Percentiles rank a stretch among this genome's conserved stretches.
Evolutionary conservation across 2,329 filamentous ascomycete species (phyloP).

Genomic region (Tolypocladium nubicola): DNA sequence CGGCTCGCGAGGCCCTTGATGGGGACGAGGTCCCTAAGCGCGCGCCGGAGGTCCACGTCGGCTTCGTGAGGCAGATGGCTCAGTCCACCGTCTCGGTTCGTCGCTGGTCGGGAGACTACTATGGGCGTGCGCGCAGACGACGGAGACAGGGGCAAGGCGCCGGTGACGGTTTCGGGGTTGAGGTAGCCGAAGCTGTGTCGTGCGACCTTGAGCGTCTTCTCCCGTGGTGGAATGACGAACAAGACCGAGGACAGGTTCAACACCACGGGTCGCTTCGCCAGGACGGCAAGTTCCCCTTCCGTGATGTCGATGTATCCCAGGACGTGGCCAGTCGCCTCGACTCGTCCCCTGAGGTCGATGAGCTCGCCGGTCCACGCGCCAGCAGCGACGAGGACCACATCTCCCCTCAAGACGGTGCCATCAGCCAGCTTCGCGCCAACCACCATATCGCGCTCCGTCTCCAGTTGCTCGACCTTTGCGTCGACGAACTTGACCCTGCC

Average conservation of each 20-base stretch:
- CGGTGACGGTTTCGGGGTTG: constrained; percentile 32
- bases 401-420: constrained; percentile 38
- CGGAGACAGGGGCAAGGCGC: constrained; percentile 20
- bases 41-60: constrained; percentile 48
- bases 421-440: constrained; percentile 39
- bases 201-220: constrained; percentile 55
- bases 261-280: constrained; percentile 59
- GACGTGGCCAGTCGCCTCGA: constrained; percentile 71
- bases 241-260: constrained; percentile 62
- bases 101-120: constrained; percentile 24
- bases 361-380: constrained; percentile 79
- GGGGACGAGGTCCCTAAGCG: constrained; percentile 51
- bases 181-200: constrained; percentile 60
- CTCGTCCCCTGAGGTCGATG: constrained; percentile 66
- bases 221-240: constrained; percentile 62
- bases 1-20: constrained; percentile 41
- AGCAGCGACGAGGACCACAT: constrained; percentile 69
- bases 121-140: constrained; percentile 16
- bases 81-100: constrained; percentile 25
- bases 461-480: constrained; percentile 34
- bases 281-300: constrained; percentile 53
- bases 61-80: constrained; percentile 49
- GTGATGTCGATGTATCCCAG: constrained; percentile 70
- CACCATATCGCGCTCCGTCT: constrained; percentile 27
- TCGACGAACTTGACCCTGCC: constrained; percentile 45